Evolutionary conservation across 1,284 basidiomycete genomes (phyloP).

Genomic region (Caloboletus inedulis): DNA sequence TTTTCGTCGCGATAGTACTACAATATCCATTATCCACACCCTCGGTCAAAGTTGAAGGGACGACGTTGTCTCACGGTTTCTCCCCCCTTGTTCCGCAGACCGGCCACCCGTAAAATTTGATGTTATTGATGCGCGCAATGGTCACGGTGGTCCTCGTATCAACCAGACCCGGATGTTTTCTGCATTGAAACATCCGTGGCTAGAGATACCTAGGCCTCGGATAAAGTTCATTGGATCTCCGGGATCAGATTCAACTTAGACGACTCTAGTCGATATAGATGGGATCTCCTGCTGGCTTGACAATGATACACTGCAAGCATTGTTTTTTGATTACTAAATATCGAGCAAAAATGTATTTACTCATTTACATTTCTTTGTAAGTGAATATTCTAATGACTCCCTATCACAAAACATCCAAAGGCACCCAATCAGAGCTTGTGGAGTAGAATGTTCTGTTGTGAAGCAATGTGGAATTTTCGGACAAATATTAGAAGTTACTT

Average conservation of each 20-base stretch:
- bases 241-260: conserved; percentile 2
- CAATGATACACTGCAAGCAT: too few relatives aligned
- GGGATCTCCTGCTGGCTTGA: not conserved
- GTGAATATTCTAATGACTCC: too few relatives aligned
- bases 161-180: not conserved
- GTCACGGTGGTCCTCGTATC: not conserved
- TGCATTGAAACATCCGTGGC: not conserved
- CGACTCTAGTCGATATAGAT: not conserved
- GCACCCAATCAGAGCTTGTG: too few relatives aligned
- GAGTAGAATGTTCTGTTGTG: too few relatives aligned
- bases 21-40: not conserved
- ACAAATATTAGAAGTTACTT: too few relatives aligned
- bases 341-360: too few relatives aligned
- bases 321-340: too few relatives aligned
- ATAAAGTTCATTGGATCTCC: conserved; percentile 5
- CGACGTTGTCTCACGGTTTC: conserved; percentile 2
- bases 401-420: too few relatives aligned
- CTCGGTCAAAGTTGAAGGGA: not conserved
- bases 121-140: not conserved
- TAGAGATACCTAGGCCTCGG: not conserved
- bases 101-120: not conserved
- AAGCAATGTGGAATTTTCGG: too few relatives aligned
- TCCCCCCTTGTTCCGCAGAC: not conserved
- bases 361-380: too few relatives aligned
- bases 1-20: not conserved